Conservation (phyloP, 1,284 basidiomycete genomes). For the Xerocomus amazonicus region DNA sequence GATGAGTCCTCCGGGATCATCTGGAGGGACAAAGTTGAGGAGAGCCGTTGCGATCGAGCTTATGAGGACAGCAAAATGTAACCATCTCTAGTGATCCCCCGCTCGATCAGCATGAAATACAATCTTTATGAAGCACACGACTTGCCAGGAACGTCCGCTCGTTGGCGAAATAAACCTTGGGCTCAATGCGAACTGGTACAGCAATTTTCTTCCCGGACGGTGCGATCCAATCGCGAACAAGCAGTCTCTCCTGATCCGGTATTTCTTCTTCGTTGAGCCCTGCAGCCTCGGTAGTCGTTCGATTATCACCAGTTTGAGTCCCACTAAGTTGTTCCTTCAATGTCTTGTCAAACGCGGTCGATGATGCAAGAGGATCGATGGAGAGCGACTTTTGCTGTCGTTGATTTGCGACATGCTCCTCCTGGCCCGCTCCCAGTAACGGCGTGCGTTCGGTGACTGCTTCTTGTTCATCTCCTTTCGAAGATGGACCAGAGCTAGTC, state of each 20-base stretch:
- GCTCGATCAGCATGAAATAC: constrained; percentile 10
- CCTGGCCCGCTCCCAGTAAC: constrained; percentile 33
- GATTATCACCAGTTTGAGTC: constrained; percentile 32
- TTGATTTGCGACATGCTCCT: constrained; percentile 17
- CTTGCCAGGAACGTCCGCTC: constrained; percentile 87
- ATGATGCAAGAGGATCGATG: constrained; percentile 83
- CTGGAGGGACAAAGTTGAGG: constrained; percentile 81
- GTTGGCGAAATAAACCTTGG: constrained; percentile 97
- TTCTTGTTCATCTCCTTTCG: constrained; percentile 28
- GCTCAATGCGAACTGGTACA: constrained; percentile 92
- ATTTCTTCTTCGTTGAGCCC: constrained; percentile 41
- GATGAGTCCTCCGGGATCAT: constrained; percentile 77
- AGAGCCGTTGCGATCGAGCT: constrained; percentile 86
- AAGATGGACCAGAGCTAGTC: constrained; percentile 12
- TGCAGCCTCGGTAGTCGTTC: constrained; percentile 37
- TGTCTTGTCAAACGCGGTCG: constrained; percentile 77
- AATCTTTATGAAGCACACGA: constrained; percentile 15
- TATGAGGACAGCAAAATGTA: constrained; percentile 88
- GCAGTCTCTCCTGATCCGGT: constrained; percentile 49
- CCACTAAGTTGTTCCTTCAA: constrained; percentile 59
- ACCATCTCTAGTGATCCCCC: constrained; percentile 72
- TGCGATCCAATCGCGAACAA: constrained; percentile 77
- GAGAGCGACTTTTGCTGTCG: constrained; percentile 48
- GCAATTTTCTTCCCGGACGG: constrained; percentile 88
- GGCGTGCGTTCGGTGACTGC: constrained; percentile 43